Evolutionary conservation across 108 stramenopile genomes (phyloP).

Genomic region (Cafeteria roenbergensis): DNA sequence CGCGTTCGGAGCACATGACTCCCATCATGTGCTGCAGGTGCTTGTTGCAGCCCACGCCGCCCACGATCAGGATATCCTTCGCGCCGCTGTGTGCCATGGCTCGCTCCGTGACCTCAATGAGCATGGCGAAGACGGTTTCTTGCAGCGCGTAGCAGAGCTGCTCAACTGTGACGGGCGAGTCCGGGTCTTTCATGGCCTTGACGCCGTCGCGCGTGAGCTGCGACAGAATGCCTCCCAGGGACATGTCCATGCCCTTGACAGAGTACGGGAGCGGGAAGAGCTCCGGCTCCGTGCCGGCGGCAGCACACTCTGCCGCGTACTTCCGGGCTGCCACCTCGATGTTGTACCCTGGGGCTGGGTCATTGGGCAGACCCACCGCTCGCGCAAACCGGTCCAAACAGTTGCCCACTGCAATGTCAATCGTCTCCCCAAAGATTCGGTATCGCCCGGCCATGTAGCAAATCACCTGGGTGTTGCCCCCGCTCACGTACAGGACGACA

Average conservation of each 20-base stretch:
- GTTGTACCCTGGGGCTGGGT: constrained; percentile 92
- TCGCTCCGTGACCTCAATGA: constrained; percentile 95
- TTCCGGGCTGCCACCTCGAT: constrained; percentile 85
- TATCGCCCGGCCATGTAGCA: constrained; percentile 70
- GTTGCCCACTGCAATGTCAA: constrained; percentile 98
- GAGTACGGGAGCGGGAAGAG: constrained; percentile 70
- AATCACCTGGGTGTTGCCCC: constrained; percentile 96
- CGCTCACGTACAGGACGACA: constrained; percentile 88
- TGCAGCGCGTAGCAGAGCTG: constrained; percentile 92
- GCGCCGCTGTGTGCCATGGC: constrained; percentile 92
- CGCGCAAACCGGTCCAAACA: constrained; percentile 95
- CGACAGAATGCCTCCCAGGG: constrained; percentile 59
- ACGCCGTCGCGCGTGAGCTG: constrained; percentile 14
- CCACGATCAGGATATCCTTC: constrained; percentile 82
- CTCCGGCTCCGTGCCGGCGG: constrained; percentile 1
- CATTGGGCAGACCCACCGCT: constrained; percentile 76
- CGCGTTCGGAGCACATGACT: constrained; percentile 72
- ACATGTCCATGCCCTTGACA: constrained; percentile 99
- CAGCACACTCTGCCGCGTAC: constrained; percentile 9
- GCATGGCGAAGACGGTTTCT: constrained; percentile 97
- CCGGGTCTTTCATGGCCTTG: constrained; percentile 28
- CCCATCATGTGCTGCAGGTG: constrained; percentile 94
- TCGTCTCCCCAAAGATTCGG: constrained; percentile 97
- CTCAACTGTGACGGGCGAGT: constrained; percentile 53
- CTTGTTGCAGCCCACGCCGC: constrained; percentile 94